Base-by-base conservation (phyloP, 352 stramenopile species). In the Peronospora destructor region DNA sequence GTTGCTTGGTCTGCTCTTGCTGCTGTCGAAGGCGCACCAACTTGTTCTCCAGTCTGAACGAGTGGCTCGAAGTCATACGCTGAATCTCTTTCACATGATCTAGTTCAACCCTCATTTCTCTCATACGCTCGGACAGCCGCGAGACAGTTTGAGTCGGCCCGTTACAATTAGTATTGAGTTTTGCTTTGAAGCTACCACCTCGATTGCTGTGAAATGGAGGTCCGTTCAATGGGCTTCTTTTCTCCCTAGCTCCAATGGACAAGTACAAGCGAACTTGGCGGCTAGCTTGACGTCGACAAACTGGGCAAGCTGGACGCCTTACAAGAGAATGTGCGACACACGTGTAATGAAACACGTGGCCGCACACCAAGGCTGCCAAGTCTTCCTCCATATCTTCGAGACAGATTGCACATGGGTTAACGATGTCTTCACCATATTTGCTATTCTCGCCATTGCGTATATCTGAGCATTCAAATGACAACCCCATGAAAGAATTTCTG, bases 271-370 rank as follows among this genome's bases (percentile, higher is more conserved):
- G 56, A 17, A 71, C 40, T 44, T 37, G 35, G 14, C 45, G 19
- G n/a, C 28, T 56, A 35, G 56, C 49, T 51, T 54, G 49, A 8
- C 45, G 32, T 38, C 68, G 52, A 43, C 71, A 81, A 39, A 78
- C 58, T 23, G 71, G 65, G 39, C 71, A 81, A 38, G 32, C 45
- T 33, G 16, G 19, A 39, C 30, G 26, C 2, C 19, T 44, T 14
- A 26, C 50, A 23, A 81, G 45, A 12, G 63, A 56, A 32, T 52
- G 28, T 5, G 45, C 21, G 0, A 60, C 48, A 40, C 71, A 82
- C 3, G 6, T 4, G 12, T 61, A 23, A 32, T 82, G 68, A 17
- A 80, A 77, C 12, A 80, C 66, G 38, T 80, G 71, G 6, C 68
- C 68, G 13, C 66, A 76, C 19, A 23, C 29, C 19, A 82, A 33